phyloP scores from a whole-genome alignment of 2,329 filamentous ascomycete genomes.

The Aspergillus arachidicola region DNA sequence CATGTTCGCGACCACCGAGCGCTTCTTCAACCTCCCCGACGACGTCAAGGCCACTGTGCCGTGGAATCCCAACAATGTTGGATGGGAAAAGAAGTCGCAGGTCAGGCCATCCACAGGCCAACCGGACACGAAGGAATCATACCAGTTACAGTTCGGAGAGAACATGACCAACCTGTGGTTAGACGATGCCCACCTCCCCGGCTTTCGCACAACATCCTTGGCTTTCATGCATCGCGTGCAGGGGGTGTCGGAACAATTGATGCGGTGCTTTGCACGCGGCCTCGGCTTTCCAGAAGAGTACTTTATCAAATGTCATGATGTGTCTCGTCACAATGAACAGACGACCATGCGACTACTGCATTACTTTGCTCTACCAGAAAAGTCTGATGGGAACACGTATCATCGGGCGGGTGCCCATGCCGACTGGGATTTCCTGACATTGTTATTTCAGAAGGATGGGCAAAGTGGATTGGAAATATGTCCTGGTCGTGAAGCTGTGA shows the following conservation, averaged over 20 bases:
- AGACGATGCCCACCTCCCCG: constrained; percentile 49
- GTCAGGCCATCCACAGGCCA: constrained; percentile 62
- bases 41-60: constrained; percentile 57
- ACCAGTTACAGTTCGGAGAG: constrained; percentile 64
- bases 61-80: constrained; percentile 59
- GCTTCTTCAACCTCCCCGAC: constrained; percentile 59
- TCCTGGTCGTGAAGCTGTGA: constrained; percentile 63
- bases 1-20: constrained; percentile 54
- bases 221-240: constrained; percentile 60
- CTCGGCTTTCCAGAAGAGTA: constrained; percentile 60
- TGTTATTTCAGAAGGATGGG: constrained; percentile 64
- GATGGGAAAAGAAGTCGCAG: constrained; percentile 64
- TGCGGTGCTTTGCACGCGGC: constrained; percentile 54
- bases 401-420: constrained; percentile 65
- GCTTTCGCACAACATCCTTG: constrained; percentile 50
- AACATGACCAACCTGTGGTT: constrained; percentile 59
- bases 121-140: constrained; percentile 63
- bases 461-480: constrained; percentile 67
- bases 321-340: constrained; percentile 53
- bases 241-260: constrained; percentile 50
- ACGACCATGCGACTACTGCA: constrained; percentile 60
- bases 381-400: constrained; percentile 47
- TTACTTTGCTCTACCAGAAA: constrained; percentile 53
- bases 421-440: constrained; percentile 65
- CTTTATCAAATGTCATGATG: constrained; percentile 59